Conservation (phyloP, 2,329 filamentous ascomycete genomes). For the Ophiostoma sp. region DNA sequence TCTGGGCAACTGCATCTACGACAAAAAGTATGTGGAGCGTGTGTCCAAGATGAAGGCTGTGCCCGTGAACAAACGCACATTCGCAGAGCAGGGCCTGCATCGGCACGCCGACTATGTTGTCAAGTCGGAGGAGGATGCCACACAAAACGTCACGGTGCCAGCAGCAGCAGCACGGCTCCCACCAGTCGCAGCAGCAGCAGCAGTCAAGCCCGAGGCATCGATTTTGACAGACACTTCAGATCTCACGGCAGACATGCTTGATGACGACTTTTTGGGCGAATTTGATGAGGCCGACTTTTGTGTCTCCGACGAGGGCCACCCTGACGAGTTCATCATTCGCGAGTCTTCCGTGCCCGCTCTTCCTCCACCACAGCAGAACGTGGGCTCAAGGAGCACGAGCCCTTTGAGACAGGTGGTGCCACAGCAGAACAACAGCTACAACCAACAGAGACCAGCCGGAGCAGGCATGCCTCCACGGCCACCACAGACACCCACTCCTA, state of each 20-base stretch:
- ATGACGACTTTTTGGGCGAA: slow-evolving; percentile 53
- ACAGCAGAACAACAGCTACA: slow-evolving; percentile 18
- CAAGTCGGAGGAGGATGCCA: slow-evolving; percentile 47
- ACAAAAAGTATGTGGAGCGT: slow-evolving; percentile 87
- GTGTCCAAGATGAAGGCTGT: slow-evolving; percentile 86
- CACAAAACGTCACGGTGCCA: neutral
- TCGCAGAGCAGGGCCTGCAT: slow-evolving; percentile 76
- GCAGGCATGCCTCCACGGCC: slow-evolving; percentile 25
- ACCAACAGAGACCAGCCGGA: slow-evolving; percentile 22
- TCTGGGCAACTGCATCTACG: slow-evolving; percentile 97
- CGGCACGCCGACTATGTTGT: slow-evolving; percentile 75
- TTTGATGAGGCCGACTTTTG: slow-evolving; percentile 78
- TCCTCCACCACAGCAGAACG: slow-evolving; percentile 28
- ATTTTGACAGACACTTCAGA: slow-evolving; percentile 3
- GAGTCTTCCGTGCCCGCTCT: slow-evolving; percentile 32
- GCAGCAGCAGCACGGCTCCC: neutral
- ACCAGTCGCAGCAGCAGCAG: neutral
- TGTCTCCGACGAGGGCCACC: slow-evolving; percentile 67
- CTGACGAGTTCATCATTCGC: slow-evolving; percentile 70
- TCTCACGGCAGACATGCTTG: slow-evolving; percentile 25
- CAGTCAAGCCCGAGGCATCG: neutral
- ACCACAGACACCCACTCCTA: slow-evolving; percentile 27
- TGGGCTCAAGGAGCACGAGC: slow-evolving; percentile 30
- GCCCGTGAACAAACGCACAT: slow-evolving; percentile 60
- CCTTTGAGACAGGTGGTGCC: slow-evolving; percentile 31